These are phyloP conservation scores for Colletotrichum ledebouriae DNA, from an alignment of 2,329 filamentous ascomycete species.

Conservation along the genomic window DNA sequence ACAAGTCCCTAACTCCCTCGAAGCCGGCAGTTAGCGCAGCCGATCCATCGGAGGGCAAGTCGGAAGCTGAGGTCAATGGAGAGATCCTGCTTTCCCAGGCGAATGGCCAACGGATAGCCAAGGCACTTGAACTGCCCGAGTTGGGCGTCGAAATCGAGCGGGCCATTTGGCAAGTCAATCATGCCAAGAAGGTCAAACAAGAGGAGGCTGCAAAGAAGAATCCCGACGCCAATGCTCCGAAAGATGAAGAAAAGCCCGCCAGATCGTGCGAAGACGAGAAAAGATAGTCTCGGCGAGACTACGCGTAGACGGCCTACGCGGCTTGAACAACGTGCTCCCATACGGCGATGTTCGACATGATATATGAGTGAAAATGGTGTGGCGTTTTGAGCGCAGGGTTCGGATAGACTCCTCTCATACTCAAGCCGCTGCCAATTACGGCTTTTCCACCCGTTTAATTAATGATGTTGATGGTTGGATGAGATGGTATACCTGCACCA, in stretches of 20 bases:
- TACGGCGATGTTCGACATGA: constrained; percentile 29
- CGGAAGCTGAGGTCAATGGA: constrained; percentile 48
- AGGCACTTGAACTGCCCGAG: constrained; percentile 76
- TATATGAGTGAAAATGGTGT: constrained; percentile 23
- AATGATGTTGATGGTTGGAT: constrained; percentile 4
- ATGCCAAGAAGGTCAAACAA: constrained; percentile 56
- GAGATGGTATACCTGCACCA: neutral
- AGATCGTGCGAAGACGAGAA: constrained; percentile 37
- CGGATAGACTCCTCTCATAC: constrained; percentile 38
- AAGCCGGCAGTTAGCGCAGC: constrained; percentile 9
- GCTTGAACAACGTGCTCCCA: constrained; percentile 35
- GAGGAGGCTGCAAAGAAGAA: constrained; percentile 45
- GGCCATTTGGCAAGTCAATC: constrained; percentile 80
- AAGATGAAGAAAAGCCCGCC: constrained; percentile 42
- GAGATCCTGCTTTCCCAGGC: constrained; percentile 61
- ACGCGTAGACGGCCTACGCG: neutral
- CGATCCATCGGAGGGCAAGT: constrained; percentile 45
- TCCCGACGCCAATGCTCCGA: constrained; percentile 38
- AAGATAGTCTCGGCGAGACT: constrained; percentile 32
- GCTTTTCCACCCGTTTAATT: neutral
- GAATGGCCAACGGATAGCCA: constrained; percentile 70
- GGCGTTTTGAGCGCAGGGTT: constrained; percentile 2
- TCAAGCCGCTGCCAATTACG: constrained; percentile 5
- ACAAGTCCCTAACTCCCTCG: constrained; percentile 52
- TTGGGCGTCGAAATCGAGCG: constrained; percentile 80